A percentile compares a stretch with the other conserved stretches of the same genome.
These are phyloP conservation scores for Linum lewisii DNA, from an alignment of 345 rosid species.

Conservation along the genomic window DNA sequence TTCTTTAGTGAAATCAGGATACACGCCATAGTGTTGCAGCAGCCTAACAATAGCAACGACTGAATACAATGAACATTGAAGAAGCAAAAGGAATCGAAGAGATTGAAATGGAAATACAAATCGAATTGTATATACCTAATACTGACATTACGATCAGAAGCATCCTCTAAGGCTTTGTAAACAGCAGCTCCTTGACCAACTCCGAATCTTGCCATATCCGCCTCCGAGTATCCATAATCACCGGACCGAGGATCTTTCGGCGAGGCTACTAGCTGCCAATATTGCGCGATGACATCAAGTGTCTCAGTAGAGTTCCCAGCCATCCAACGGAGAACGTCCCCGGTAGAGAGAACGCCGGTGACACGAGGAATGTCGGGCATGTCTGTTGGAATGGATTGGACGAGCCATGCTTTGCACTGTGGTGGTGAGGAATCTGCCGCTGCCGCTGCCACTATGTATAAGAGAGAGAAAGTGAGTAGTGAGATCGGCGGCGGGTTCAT, in stretches of 20 bases:
- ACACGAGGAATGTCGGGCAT: slow-evolving; percentile 65
- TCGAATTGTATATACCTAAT: slow-evolving; percentile 33
- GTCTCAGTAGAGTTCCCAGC: slow-evolving; percentile 55
- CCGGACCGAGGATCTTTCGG: slow-evolving; percentile 67
- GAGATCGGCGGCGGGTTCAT: neutral
- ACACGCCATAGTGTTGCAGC: slow-evolving; percentile 68
- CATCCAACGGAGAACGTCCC: slow-evolving; percentile 81
- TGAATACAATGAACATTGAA: neutral
- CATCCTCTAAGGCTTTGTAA: slow-evolving; percentile 48
- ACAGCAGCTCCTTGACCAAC: slow-evolving; percentile 47
- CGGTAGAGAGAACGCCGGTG: slow-evolving; percentile 70
- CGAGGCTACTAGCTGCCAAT: slow-evolving; percentile 61
- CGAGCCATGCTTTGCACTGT: slow-evolving; percentile 82
- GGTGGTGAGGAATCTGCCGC: slow-evolving; percentile 15
- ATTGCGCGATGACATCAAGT: slow-evolving; percentile 75
- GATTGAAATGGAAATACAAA: neutral
- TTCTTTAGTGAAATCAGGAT: slow-evolving; percentile 61
- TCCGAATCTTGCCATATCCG: slow-evolving; percentile 45
- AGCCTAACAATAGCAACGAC: slow-evolving; percentile 31
- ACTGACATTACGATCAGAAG: slow-evolving; percentile 57
- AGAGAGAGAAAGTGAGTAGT: slow-evolving; percentile 15
- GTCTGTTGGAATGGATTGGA: slow-evolving; percentile 86
- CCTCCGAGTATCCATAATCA: slow-evolving; percentile 61
- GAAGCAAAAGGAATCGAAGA: neutral
- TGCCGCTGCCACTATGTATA: slow-evolving; percentile 8